These are phyloP conservation scores for Scutellaria galericulata DNA, from an alignment of 257 asterid species.

Conservation along the genomic window DNA sequence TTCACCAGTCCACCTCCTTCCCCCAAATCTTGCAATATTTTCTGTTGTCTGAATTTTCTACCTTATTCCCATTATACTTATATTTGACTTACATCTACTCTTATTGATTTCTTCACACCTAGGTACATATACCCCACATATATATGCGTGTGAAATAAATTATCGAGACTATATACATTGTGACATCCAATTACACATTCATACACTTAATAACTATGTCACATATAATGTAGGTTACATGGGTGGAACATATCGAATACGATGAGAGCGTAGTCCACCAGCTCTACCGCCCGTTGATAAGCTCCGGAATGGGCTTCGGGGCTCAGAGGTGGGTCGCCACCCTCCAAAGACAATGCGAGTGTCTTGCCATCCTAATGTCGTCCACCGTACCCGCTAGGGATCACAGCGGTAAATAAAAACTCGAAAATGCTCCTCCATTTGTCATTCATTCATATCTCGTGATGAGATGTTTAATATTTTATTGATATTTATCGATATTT, in stretches of 20 bases:
- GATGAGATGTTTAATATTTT: background rate
- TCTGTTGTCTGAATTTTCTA: conserved; percentile 34
- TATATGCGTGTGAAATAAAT: background rate
- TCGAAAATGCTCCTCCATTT: no score
- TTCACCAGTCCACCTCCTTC: conserved; percentile 52
- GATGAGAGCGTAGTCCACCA: conserved; percentile 81
- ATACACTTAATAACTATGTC: background rate
- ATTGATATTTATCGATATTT: background rate
- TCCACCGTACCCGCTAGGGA: conserved; percentile 55
- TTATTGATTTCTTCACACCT: no score
- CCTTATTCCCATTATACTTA: background rate
- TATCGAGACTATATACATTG: background rate
- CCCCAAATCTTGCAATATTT: conserved; percentile 60
- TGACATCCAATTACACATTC: background rate
- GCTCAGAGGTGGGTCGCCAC: conserved; percentile 91
- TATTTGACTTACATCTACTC: no score
- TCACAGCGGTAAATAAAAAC: conserved; percentile 51
- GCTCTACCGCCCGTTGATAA: conserved; percentile 67
- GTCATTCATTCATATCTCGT: background rate
- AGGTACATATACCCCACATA: background rate
- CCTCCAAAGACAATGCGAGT: conserved; percentile 87
- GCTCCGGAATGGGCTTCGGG: conserved; percentile 92
- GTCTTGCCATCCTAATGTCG: conserved; percentile 90
- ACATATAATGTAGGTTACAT: conserved; percentile 60
- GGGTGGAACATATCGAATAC: conserved; percentile 90